Base-by-base conservation (phyloP, 1,284 basidiomycete genomes). In the Tylopilus orsonianus region DNA sequence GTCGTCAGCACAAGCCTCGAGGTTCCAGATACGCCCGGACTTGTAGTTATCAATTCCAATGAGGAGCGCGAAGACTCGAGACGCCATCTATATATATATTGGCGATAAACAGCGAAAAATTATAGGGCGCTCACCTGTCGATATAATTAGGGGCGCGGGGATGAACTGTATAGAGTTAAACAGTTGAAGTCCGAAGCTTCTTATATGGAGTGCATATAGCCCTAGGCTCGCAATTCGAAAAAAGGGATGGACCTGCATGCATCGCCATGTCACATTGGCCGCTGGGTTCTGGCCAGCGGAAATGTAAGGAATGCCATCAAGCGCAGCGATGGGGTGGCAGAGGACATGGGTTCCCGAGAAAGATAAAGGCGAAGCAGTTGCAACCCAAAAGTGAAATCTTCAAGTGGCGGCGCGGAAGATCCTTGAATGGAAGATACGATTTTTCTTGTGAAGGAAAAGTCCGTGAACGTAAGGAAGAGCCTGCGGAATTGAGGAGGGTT, bases 21-120 rank as follows among this genome's bases (percentile, higher is more conserved):
- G 73, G 57, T 85, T 79, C 81, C 80, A 83, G 23, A 84, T 77
- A 42, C 70, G 68, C 29, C 79, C 78, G 9, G 81, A 80, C 60
- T 81, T 77, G 68, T 85, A 85, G 54, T 71, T 70, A 66, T 85
- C 80, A 55, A 85, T 76, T 41, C 82, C 83, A 51, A 85, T 71
- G 54, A 85, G 68, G 49, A 85, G 72, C 2, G 81, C 81, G 55
- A 83, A 85, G 42, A 83, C 64, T 26, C 74, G 77, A 43, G 72
- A 58, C 9, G 68, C 60, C 76, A 79, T 79, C 50, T 59, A 53
- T 26, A 44, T 42, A 47, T 41, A 32, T 26, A 51, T 47, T 57
- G 49, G 54, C 30, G 47, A 43, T 20, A 48, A 29, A 18, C 1
- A 39, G 20, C n/a, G 26, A 23, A 29, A 30, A 27, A 46, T 33